Percentiles rank a stretch among this genome's conserved stretches.
These are phyloP conservation scores for Atalantia buxifolia DNA, from an alignment of 345 rosid genomes.

Conservation along the genomic window DNA sequence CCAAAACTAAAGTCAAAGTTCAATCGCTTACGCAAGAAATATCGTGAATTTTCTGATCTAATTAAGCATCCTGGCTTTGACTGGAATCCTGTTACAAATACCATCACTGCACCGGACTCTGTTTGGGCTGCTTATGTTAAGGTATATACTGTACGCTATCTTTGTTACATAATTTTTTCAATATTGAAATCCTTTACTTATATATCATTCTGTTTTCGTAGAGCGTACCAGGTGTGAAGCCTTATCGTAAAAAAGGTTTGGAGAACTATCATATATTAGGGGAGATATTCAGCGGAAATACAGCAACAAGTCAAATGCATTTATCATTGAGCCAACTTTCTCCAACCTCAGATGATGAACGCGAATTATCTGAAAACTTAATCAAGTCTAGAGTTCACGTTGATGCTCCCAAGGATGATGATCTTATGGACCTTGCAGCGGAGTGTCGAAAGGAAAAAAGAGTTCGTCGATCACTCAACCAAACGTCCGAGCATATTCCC, in stretches of 20 bases:
- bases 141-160: neutral
- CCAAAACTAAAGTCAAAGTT: constrained; percentile 9
- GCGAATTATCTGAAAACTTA: neutral
- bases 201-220: neutral
- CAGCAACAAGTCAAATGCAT: neutral
- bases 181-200: neutral
- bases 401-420: neutral
- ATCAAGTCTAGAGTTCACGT: neutral
- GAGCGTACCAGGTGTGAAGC: neutral
- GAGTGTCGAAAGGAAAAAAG: neutral
- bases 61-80: constrained; percentile 7
- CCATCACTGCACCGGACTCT: neutral
- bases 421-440: neutral
- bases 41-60: constrained; percentile 7
- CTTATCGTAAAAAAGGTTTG: constrained; percentile 1
- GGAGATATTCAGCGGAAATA: neutral
- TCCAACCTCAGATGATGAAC: neutral
- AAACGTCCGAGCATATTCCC: neutral
- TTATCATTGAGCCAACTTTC: neutral
- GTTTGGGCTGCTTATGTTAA: neutral
- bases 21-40: constrained; percentile 1
- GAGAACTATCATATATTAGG: neutral
- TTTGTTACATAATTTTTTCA: too few species aligned
- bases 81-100: neutral
- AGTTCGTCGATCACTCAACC: neutral